These are phyloP conservation scores for Apiotrichum brassicae DNA, from an alignment of 1,284 basidiomycete species.

Conservation along the genomic window DNA sequence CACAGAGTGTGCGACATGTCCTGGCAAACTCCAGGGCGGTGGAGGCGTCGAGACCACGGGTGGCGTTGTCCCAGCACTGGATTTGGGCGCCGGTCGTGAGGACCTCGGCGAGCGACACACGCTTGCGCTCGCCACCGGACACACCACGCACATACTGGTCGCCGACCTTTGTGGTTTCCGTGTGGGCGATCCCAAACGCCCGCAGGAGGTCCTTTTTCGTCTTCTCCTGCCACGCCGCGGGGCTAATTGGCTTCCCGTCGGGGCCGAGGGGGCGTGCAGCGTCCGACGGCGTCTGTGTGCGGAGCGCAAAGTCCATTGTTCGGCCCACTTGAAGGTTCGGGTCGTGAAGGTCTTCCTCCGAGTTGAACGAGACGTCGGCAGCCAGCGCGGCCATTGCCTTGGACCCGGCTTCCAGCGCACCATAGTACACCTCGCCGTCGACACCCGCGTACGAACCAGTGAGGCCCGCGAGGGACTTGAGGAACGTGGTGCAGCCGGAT, in stretches of 20 bases:
- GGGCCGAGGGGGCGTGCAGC: conserved; percentile 22
- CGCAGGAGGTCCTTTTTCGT: conserved; percentile 49
- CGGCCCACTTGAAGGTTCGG: conserved; percentile 39
- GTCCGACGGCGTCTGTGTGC: conserved; percentile 32
- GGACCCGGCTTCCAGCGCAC: conserved; percentile 23
- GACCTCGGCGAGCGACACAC: conserved; percentile 68
- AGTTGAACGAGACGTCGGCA: conserved; percentile 28
- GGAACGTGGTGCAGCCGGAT: conserved; percentile 48
- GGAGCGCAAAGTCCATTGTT: conserved; percentile 41
- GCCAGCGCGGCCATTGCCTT: conserved; percentile 5
- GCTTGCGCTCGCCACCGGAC: conserved; percentile 61
- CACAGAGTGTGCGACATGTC: conserved; percentile 67
- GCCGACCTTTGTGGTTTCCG: conserved; percentile 56
- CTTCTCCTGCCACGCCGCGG: conserved; percentile 6
- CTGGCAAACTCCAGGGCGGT: conserved; percentile 74
- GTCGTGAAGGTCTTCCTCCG: conserved; percentile 40
- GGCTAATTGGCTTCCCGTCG: conserved; percentile 34
- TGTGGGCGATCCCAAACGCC: conserved; percentile 67
- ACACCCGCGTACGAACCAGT: conserved; percentile 45
- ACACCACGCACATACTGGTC: conserved; percentile 69
- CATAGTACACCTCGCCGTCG: conserved; percentile 46
- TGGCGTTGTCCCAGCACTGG: conserved; percentile 58
- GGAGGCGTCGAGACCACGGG: conserved; percentile 65
- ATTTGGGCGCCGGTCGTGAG: conserved; percentile 57
- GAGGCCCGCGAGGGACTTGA: conserved; percentile 47